These are phyloP conservation scores for Calocybe cyanea DNA, from an alignment of 768 basidiomycete genomes.

Conservation along the genomic window DNA sequence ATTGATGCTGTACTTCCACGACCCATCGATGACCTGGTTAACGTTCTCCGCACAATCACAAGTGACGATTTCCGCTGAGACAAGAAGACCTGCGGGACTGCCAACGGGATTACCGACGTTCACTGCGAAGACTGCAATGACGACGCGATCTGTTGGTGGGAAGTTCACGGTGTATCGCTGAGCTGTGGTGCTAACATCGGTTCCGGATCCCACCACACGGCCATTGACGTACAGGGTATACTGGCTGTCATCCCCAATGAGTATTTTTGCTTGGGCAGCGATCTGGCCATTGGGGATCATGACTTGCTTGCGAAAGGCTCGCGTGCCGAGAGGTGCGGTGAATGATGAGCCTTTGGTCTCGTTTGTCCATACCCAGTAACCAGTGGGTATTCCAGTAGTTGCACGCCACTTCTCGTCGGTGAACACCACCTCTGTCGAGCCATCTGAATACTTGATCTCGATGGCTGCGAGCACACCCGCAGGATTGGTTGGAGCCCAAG, in stretches of 20 bases:
- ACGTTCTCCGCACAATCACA: too few relatives aligned
- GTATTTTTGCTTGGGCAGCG: slow-evolving; percentile 19
- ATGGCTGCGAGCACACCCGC: slow-evolving; percentile 29
- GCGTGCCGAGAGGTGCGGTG: slow-evolving; percentile 18
- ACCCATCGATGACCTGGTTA: too few relatives aligned
- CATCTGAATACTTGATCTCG: slow-evolving; percentile 27
- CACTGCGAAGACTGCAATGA: slow-evolving; percentile 17
- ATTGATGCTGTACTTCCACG: too few relatives aligned
- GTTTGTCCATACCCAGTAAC: slow-evolving; percentile 31
- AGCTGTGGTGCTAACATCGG: slow-evolving; percentile 8
- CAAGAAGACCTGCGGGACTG: slow-evolving; percentile 19
- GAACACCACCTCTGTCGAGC: slow-evolving; percentile 24
- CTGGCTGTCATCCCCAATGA: slow-evolving; percentile 23
- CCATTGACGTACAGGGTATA: slow-evolving; percentile 28
- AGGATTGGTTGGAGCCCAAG: slow-evolving; percentile 14
- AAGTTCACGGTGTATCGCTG: slow-evolving; percentile 18
- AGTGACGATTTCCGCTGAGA: slow-evolving; percentile 17
- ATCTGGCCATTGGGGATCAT: slow-evolving; percentile 19
- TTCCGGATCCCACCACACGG: slow-evolving; percentile 19
- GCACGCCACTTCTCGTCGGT: slow-evolving; percentile 28
- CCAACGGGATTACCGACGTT: slow-evolving; percentile 8
- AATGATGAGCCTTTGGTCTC: slow-evolving; percentile 18
- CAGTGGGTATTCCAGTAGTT: slow-evolving; percentile 18
- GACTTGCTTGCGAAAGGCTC: slow-evolving; percentile 27
- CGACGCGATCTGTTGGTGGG: slow-evolving; percentile 13